phyloP scores from a whole-genome alignment of 768 basidiomycete species.

The Coprinopsis sp. region DNA sequence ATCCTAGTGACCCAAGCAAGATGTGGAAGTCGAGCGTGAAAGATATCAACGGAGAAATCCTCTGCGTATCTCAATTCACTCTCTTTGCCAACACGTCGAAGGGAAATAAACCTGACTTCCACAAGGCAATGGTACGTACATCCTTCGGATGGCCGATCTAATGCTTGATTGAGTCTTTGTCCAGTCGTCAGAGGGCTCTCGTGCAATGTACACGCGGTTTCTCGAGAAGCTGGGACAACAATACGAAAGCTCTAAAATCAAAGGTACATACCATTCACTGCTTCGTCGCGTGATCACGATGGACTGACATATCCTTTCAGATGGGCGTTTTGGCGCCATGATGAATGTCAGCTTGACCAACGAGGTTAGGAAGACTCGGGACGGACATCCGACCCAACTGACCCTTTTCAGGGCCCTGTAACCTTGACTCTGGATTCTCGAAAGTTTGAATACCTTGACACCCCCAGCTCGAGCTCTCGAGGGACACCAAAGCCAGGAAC shows the following conservation, averaged over 20 bases:
- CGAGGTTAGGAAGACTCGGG: constrained; percentile 51
- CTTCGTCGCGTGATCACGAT: neutral
- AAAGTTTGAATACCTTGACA: constrained; percentile 62
- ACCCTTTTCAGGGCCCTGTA: constrained; percentile 61
- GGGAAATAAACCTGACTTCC: constrained; percentile 90
- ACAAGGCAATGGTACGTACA: constrained; percentile 76
- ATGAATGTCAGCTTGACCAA: constrained; percentile 88
- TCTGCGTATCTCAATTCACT: constrained; percentile 95
- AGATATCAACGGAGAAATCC: constrained; percentile 84
- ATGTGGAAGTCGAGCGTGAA: constrained; percentile 89
- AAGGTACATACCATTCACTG: constrained; percentile 45
- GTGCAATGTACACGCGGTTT: constrained; percentile 67
- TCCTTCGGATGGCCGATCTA: neutral
- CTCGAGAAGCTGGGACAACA: constrained; percentile 58
- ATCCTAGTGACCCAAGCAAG: constrained; percentile 43
- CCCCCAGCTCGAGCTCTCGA: neutral
- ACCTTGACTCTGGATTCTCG: constrained; percentile 82
- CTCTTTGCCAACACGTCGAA: constrained; percentile 83
- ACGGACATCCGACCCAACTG: constrained; percentile 36
- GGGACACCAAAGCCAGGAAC: neutral
- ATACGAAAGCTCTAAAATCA: constrained; percentile 73
- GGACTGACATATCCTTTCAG: constrained; percentile 32
- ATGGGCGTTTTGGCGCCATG: constrained; percentile 95
- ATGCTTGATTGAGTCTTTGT: neutral
- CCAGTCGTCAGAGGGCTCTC: constrained; percentile 64